Evolutionary conservation across 192 early-diverging fungal genomes (phyloP).

Genomic region (Phycomyces nitens): DNA sequence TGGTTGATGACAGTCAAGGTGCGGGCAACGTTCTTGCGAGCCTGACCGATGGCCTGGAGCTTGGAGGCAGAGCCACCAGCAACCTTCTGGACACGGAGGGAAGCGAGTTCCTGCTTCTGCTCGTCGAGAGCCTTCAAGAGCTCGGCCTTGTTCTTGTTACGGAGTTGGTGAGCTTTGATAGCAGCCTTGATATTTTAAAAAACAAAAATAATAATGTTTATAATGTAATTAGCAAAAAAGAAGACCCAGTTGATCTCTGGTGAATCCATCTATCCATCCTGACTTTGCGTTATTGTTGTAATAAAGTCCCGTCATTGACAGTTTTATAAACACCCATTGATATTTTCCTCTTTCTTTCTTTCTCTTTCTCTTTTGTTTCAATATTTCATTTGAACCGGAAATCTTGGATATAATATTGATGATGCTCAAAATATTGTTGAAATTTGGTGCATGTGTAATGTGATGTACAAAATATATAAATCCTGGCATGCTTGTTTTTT

Average conservation of each 20-base stretch:
- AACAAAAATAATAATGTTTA: neutral
- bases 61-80: conserved; percentile 73
- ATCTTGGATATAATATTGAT: too few species aligned
- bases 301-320: too few species aligned
- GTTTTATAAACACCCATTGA: too few species aligned
- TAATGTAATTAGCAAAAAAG: too few species aligned
- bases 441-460: too few species aligned
- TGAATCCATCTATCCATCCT: neutral
- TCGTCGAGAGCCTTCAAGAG: conserved; percentile 89
- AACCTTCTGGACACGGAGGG: too few species aligned
- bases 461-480: neutral
- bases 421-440: too few species aligned
- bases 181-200: conserved; percentile 56
- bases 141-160: conserved; percentile 91
- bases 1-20: conserved; percentile 95
- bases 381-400: too few species aligned
- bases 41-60: conserved; percentile 75
- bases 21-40: conserved; percentile 92
- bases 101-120: conserved; percentile 91
- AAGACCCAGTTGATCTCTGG: neutral
- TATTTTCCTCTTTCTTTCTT: too few species aligned
- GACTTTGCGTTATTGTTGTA: too few species aligned
- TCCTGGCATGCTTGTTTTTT: too few species aligned
- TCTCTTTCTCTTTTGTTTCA: too few species aligned
- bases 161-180: conserved; percentile 92